A percentile compares a stretch with the other conserved stretches of the same genome.
These are phyloP conservation scores for Prunus davidiana DNA, from an alignment of 306 rosid species.

Conservation along the genomic window DNA sequence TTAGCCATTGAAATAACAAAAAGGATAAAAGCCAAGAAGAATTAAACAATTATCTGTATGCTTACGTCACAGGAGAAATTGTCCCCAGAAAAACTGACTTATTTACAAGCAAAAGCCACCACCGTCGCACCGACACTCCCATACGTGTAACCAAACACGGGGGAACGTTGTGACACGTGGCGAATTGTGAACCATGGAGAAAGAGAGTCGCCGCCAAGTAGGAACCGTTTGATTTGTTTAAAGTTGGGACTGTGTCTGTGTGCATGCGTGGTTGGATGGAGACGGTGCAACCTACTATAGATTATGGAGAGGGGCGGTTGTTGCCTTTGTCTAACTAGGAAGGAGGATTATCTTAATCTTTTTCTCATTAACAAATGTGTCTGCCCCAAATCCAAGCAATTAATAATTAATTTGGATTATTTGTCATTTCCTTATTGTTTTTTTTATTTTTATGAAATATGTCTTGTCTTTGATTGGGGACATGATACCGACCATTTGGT, in stretches of 20 bases:
- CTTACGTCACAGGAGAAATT: neutral
- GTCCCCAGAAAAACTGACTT: neutral
- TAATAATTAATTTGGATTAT: neutral
- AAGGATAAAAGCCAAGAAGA: neutral
- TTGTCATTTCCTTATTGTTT: neutral
- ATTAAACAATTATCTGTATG: neutral
- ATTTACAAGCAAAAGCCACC: slow-evolving; percentile 27
- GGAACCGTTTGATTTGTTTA: slow-evolving; percentile 19
- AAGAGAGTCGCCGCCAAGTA: slow-evolving; percentile 25
- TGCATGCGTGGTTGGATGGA: slow-evolving; percentile 38
- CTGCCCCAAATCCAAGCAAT: neutral
- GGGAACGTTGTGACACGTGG: slow-evolving; percentile 21
- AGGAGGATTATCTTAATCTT: neutral
- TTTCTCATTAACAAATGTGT: neutral
- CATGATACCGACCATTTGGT: slow-evolving; percentile 46
- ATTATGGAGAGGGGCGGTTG: slow-evolving; percentile 13
- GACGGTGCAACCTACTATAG: slow-evolving; percentile 36
- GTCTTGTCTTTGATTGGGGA: slow-evolving; percentile 31
- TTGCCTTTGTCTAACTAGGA: neutral
- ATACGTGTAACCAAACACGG: slow-evolving; percentile 31
- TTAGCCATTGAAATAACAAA: neutral
- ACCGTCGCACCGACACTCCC: slow-evolving; percentile 35
- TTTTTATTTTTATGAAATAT: neutral
- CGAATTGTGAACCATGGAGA: neutral
- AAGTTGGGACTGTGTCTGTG: slow-evolving; percentile 16